These are phyloP conservation scores for Musa beccarii DNA, from an alignment of 176 grass and related monocot species.

Conservation along the genomic window DNA sequence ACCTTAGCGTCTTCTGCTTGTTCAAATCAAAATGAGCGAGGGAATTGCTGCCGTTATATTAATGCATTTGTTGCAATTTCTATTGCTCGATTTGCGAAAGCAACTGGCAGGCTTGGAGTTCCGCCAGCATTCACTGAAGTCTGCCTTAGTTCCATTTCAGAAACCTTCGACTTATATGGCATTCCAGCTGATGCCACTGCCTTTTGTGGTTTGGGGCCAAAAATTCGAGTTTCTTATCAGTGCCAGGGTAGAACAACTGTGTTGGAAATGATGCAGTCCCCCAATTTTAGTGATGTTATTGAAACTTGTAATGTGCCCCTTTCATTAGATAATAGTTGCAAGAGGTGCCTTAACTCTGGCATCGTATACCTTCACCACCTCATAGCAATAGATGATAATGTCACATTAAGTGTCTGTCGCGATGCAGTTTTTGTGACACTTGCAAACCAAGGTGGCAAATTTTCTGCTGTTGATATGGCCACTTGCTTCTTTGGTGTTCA, in stretches of 20 bases:
- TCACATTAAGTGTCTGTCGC: conserved; percentile 74
- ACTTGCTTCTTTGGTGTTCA: conserved; percentile 93
- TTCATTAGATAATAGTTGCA: conserved; percentile 75
- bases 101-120: conserved; percentile 74
- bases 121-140: conserved; percentile 67
- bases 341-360: conserved; percentile 87
- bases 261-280: conserved; percentile 96
- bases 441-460: conserved; percentile 50
- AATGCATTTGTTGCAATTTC: conserved; percentile 91
- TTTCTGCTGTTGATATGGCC: conserved; percentile 53
- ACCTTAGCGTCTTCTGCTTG: conserved; percentile 48
- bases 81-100: conserved; percentile 53
- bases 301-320: conserved; percentile 79
- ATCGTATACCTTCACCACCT: conserved; percentile 72
- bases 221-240: conserved; percentile 87
- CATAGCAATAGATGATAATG: conserved; percentile 70
- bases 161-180: conserved; percentile 51
- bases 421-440: conserved; percentile 80
- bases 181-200: conserved; percentile 44
- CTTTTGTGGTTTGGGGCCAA: conserved; percentile 73
- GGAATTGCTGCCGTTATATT: conserved; percentile 81
- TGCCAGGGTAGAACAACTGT: conserved; percentile 67
- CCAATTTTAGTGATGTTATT: conserved; percentile 62
- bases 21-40: conserved; percentile 49
- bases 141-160: conserved; percentile 48